Percentiles rank a stretch among this genome's conserved stretches.
Conservation (phyloP, 768 basidiomycete genomes). For the Calocera viscosa region DNA sequence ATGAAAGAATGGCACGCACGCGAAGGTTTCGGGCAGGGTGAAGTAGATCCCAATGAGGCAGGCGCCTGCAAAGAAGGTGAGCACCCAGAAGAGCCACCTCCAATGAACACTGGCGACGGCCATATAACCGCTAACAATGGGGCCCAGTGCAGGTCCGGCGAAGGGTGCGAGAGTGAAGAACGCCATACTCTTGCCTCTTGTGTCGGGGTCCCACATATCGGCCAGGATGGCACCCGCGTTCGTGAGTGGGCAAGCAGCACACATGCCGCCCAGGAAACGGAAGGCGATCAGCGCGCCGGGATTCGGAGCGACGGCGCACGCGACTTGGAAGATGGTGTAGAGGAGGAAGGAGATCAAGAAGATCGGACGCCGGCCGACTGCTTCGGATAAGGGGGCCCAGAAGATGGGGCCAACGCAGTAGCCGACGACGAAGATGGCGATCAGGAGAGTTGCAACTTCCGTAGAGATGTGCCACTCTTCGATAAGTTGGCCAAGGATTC, state of each 20-base stretch:
- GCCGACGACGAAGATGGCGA: conserved; percentile 18
- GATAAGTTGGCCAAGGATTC: conserved; percentile 12
- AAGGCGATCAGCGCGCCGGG: neutral
- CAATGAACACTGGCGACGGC: conserved; percentile 23
- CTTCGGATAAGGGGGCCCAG: conserved; percentile 20
- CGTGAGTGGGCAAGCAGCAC: conserved; percentile 19
- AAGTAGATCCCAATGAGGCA: conserved; percentile 11
- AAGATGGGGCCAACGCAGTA: conserved; percentile 22
- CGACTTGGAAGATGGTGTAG: conserved; percentile 13
- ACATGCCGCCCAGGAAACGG: neutral
- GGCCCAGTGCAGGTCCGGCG: conserved; percentile 27
- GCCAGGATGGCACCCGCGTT: conserved; percentile 20
- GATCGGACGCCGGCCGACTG: conserved; percentile 16
- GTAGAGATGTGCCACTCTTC: conserved; percentile 10
- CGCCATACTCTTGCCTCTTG: neutral
- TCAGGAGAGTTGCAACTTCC: conserved; percentile 10
- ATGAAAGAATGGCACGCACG: conserved; percentile 15
- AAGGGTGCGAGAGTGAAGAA: conserved; percentile 26
- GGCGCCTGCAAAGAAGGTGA: conserved; percentile 24
- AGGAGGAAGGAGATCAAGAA: conserved; percentile 11
- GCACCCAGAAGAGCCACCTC: conserved; percentile 28
- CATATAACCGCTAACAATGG: conserved; percentile 29
- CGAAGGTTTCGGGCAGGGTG: conserved; percentile 20
- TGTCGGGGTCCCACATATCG: conserved; percentile 19
- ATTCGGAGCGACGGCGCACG: neutral